Base-by-base conservation (phyloP, 2,329 filamentous ascomycete genomes). In the Stachybotrys elegans region DNA sequence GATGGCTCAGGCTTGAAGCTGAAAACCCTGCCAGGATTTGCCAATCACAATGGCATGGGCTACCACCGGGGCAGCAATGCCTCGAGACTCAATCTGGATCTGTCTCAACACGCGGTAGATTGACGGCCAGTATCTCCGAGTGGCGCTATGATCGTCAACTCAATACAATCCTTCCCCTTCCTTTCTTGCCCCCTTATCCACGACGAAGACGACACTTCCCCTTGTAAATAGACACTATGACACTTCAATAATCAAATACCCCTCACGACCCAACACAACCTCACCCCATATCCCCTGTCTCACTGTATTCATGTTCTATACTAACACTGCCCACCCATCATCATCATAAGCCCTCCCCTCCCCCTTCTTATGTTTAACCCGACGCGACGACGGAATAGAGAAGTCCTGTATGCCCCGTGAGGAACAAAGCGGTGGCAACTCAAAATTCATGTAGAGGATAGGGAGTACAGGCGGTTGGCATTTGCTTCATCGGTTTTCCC, bases 1-100 rank as follows among this genome's bases (percentile, higher is more conserved):
- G 55, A 79, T 81, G 74, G 64, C 70, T 43, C 69, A 76, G 55
- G 68, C 68, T 51, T 76, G 56, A 63, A n/a, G n/a, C n/a, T n/a
- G 6, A 20, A 16, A 23, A 12, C 35, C 16, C 42, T 43, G 47
- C 22, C 40, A 51, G 42, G 34, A 53, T n/a, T n/a, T n/a, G n/a
- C n/a, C n/a, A n/a, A n/a, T n/a, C n/a, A n/a, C n/a, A n/a, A n/a
- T n/a, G n/a, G n/a, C n/a, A n/a, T n/a, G n/a, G n/a, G n/a, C n/a
- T n/a, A n/a, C n/a, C n/a, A n/a, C n/a, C n/a, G n/a, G n/a, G n/a
- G n/a, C n/a, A n/a, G n/a, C n/a, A n/a, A n/a, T n/a, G n/a, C n/a
- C n/a, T n/a, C n/a, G n/a, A n/a, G n/a, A n/a, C n/a, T n/a, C n/a
- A n/a, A n/a, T n/a, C n/a, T n/a, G n/a, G n/a, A n/a, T n/a, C n/a